Evolutionary conservation across 345 rosid genomes (phyloP).

Genomic region (Salix viminalis): DNA sequence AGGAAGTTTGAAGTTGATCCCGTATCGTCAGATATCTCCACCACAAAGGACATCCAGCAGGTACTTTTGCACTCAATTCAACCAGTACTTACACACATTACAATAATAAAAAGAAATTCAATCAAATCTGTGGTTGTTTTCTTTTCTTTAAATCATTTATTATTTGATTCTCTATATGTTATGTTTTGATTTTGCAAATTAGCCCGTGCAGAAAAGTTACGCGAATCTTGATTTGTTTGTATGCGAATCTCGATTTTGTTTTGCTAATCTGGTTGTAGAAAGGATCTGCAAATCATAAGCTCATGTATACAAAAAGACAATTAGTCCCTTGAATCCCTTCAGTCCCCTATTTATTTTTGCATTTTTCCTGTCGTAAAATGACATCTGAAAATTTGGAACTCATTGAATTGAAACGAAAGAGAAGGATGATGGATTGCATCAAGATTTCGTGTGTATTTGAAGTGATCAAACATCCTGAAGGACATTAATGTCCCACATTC

Average conservation of each 20-base stretch:
- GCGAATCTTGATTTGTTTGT: background rate
- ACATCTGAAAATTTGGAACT: background rate
- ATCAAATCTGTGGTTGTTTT: background rate
- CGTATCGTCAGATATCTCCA: constrained; percentile 35
- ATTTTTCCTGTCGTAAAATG: background rate
- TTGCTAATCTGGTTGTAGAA: background rate
- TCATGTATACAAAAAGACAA: background rate
- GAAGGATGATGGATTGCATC: background rate
- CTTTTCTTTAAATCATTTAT: background rate
- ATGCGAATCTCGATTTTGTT: background rate
- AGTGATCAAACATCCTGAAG: background rate
- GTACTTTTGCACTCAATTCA: background rate
- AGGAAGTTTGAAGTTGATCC: constrained; percentile 41
- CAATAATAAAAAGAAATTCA: background rate
- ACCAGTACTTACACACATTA: background rate
- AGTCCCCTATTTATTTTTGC: no score
- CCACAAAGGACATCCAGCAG: constrained; percentile 29
- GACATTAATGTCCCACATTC: background rate
- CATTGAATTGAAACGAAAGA: background rate
- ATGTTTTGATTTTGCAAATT: background rate
- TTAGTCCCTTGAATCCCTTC: background rate
- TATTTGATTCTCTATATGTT: background rate
- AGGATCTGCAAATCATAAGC: background rate
- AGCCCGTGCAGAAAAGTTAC: background rate
- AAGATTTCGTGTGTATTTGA: background rate